Conservation (phyloP, 2,329 filamentous ascomycete genomes). For the Ustulina deusta region DNA sequence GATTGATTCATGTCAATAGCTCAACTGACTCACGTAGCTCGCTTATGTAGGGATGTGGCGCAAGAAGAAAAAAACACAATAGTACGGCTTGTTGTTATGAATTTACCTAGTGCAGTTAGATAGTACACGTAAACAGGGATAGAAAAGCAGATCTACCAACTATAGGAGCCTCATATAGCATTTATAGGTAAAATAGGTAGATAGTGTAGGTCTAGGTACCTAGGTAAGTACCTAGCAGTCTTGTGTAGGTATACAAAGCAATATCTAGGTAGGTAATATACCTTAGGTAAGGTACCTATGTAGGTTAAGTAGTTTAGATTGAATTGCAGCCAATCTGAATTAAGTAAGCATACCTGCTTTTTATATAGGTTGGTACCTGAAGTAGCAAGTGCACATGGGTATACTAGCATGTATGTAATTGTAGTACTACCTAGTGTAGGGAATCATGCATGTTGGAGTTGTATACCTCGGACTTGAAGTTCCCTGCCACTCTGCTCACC, state of each 20-base stretch:
- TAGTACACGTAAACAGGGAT: slow-evolving; percentile 14
- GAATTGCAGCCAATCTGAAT: too few relatives aligned
- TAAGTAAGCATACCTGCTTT: too few relatives aligned
- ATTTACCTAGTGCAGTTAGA: not conserved
- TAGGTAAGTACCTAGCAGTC: not conserved
- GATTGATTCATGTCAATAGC: slow-evolving; percentile 17
- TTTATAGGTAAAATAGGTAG: not conserved
- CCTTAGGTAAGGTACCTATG: too few relatives aligned
- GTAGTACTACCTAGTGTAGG: not conserved
- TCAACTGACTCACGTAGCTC: slow-evolving; percentile 26
- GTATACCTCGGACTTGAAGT: too few relatives aligned
- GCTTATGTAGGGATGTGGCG: slow-evolving; percentile 25
- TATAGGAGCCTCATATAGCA: not conserved
- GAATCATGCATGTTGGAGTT: not conserved
- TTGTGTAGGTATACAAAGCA: not conserved
- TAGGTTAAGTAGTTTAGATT: too few relatives aligned
- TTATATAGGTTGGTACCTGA: too few relatives aligned
- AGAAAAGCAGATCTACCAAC: slow-evolving; percentile 5
- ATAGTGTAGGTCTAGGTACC: not conserved
- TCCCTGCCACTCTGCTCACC: too few relatives aligned
- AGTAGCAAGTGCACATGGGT: not conserved
- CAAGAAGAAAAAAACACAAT: slow-evolving; percentile 8
- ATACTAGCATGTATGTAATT: not conserved
- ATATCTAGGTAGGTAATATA: too few relatives aligned
- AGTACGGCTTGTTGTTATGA: not conserved